phyloP scores from a whole-genome alignment of 2,329 filamentous ascomycete species.

The Cercospora brassicicola region DNA sequence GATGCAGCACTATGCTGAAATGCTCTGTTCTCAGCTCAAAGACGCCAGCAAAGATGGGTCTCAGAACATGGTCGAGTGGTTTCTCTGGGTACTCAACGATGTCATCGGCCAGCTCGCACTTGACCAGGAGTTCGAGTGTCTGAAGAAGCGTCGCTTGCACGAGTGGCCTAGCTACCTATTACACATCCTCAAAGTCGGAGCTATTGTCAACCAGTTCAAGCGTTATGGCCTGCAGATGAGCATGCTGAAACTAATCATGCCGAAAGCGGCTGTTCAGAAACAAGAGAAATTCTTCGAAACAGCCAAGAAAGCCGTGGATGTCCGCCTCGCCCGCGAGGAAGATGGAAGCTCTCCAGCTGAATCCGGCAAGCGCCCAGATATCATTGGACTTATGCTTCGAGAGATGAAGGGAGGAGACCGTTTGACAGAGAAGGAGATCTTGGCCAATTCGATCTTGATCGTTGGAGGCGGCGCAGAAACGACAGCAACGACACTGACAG shows the following conservation, averaged over 20 bases:
- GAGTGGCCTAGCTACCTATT: constrained; percentile 29
- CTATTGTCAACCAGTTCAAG: constrained; percentile 26
- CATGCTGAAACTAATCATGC: constrained; percentile 19
- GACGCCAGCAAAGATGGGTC: constrained; percentile 61
- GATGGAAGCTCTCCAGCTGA: constrained; percentile 8
- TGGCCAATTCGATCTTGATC: constrained; percentile 26
- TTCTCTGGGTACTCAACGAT: constrained; percentile 74
- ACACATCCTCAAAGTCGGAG: constrained; percentile 21
- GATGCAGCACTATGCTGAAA: constrained; percentile 27
- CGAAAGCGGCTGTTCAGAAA: constrained; percentile 9
- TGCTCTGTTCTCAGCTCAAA: constrained; percentile 23
- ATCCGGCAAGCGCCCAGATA: constrained; percentile 19
- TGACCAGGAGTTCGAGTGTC: constrained; percentile 49
- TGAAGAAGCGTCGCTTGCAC: constrained; percentile 27
- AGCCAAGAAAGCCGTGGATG: constrained; percentile 22
- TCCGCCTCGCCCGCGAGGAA: constrained; percentile 20
- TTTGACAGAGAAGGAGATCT: constrained; percentile 23
- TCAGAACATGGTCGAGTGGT: constrained; percentile 70
- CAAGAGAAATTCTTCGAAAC: constrained; percentile 23
- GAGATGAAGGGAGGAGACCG: constrained; percentile 28
- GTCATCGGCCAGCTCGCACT: constrained; percentile 61
- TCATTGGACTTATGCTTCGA: constrained; percentile 28
- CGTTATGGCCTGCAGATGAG: constrained; percentile 24
- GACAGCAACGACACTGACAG: constrained; percentile 29
- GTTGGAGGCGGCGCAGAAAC: constrained; percentile 31